phyloP scores from a whole-genome alignment of 352 stramenopile species.

The Globisporangium acanthophoron region DNA sequence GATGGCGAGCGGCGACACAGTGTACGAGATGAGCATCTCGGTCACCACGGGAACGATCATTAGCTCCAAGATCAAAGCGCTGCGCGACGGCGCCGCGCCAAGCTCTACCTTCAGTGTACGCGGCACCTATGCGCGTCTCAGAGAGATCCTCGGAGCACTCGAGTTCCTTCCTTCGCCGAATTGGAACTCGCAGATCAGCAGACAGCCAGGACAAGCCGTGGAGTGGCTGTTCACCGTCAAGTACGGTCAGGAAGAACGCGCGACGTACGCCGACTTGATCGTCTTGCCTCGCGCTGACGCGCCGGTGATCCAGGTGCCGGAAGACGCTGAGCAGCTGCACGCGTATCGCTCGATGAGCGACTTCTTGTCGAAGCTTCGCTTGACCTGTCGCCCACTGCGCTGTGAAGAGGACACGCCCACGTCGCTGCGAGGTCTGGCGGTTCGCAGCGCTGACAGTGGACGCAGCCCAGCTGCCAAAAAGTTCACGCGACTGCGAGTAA shows the following conservation, averaged over 20 bases:
- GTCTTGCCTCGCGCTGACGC: conserved; percentile 24
- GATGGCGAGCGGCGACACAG: not conserved
- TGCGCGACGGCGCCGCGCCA: not conserved
- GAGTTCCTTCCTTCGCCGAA: conserved; percentile 39
- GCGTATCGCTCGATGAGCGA: conserved; percentile 26
- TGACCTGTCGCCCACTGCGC: conserved; percentile 33
- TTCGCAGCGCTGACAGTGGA: conserved; percentile 28
- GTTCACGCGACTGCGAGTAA: conserved; percentile 16
- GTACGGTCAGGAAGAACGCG: conserved; percentile 11
- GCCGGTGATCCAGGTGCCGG: conserved; percentile 39
- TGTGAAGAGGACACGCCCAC: conserved; percentile 36
- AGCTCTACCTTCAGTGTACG: not conserved
- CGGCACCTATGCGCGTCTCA: conserved; percentile 16
- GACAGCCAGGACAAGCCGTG: conserved; percentile 16
- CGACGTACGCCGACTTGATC: conserved; percentile 33
- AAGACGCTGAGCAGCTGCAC: conserved; percentile 15
- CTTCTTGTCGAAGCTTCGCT: conserved; percentile 35
- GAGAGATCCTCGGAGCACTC: conserved; percentile 17
- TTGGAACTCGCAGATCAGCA: conserved; percentile 37
- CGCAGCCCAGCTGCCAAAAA: not conserved
- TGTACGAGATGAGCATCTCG: not conserved
- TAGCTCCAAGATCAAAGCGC: not conserved
- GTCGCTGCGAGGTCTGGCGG: conserved; percentile 27
- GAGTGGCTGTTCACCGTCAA: conserved; percentile 44
- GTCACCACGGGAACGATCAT: not conserved